Conservation (phyloP, 2,329 filamentous ascomycete species). For the Trichoderma oligosporum region DNA sequence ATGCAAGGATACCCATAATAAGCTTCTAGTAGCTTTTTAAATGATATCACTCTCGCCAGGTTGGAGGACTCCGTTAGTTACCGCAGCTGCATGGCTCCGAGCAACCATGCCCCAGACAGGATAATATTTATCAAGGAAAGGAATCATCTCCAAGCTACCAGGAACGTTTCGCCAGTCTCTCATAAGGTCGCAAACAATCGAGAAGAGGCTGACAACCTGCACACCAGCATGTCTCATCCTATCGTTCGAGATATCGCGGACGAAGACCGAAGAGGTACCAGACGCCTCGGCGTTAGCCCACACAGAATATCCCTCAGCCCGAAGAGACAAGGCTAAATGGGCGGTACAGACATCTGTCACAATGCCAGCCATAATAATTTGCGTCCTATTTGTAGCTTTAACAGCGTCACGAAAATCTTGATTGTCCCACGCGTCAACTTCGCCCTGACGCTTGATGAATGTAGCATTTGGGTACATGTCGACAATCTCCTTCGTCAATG, state of each 20-base stretch:
- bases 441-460: slow-evolving; percentile 63
- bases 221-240: slow-evolving; percentile 66
- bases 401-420: slow-evolving; percentile 63
- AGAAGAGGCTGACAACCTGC: slow-evolving; percentile 58
- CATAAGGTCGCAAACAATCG: slow-evolving; percentile 65
- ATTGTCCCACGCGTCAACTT: slow-evolving; percentile 78
- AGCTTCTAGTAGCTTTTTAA: background rate
- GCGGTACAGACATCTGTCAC: slow-evolving; percentile 72
- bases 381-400: slow-evolving; percentile 59
- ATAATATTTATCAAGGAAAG: slow-evolving; percentile 61
- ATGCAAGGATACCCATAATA: background rate
- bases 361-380: slow-evolving; percentile 70
- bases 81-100: slow-evolving; percentile 30
- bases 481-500: slow-evolving; percentile 44
- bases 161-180: slow-evolving; percentile 61
- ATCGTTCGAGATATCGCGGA: slow-evolving; percentile 52
- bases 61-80: slow-evolving; percentile 2
- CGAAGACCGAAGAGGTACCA: slow-evolving; percentile 58
- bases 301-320: slow-evolving; percentile 67
- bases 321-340: slow-evolving; percentile 69
- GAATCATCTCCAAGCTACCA: slow-evolving; percentile 54
- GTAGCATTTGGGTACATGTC: slow-evolving; percentile 63
- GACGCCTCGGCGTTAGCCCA: slow-evolving; percentile 70
- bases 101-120: slow-evolving; percentile 64
- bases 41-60: slow-evolving; percentile 9